Evolutionary conservation across 2,329 filamentous ascomycete species (phyloP).

Genomic region (Apiospora aurea): DNA sequence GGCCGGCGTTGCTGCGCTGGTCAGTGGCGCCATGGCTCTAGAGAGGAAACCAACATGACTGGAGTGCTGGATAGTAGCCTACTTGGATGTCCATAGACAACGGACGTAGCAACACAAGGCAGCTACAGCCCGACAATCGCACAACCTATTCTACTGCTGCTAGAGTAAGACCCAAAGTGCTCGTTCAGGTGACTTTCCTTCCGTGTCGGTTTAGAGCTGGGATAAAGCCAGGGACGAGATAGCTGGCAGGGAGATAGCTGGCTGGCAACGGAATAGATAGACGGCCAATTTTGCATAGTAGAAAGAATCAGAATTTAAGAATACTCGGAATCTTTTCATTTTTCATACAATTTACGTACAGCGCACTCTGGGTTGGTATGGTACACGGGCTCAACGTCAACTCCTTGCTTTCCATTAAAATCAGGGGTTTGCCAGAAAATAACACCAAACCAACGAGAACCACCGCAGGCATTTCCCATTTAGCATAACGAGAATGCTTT

Average conservation of each 20-base stretch:
- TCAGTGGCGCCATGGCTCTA: constrained; percentile 16
- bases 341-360: constrained; percentile 8
- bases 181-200: background rate
- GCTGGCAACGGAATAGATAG: background rate
- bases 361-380: background rate
- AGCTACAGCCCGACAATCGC: background rate
- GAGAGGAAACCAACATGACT: background rate
- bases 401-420: background rate
- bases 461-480: background rate
- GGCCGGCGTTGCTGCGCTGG: constrained; percentile 11
- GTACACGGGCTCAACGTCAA: background rate
- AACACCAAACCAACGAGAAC: background rate
- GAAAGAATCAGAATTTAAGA: background rate
- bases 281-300: background rate
- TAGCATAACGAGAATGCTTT: background rate
- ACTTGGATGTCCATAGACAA: background rate
- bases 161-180: too few species aligned
- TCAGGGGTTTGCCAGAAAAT: background rate
- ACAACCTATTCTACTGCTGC: background rate
- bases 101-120: background rate
- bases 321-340: background rate
- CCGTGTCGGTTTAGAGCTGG: background rate
- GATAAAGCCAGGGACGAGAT: background rate
- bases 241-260: background rate
- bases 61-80: background rate